Conservation (phyloP, 768 basidiomycete species). For the Coprinopsis strossmayeri region DNA sequence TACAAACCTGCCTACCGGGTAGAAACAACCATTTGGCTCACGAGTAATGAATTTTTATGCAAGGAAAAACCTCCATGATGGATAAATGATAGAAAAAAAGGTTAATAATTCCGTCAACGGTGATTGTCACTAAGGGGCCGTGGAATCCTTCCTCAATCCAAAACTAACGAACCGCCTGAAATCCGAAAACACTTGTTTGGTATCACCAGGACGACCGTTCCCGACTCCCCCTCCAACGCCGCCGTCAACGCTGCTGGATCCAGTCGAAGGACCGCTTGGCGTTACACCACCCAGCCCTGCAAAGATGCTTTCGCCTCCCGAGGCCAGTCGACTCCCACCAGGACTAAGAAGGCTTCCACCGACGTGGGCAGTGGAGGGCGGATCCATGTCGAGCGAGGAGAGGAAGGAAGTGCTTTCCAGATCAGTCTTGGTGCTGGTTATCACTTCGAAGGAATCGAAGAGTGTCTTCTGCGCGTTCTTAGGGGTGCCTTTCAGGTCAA, state of each 20-base stretch:
- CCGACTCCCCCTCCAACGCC: background rate
- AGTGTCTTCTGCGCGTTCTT: slow-evolving; percentile 83
- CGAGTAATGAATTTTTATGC: no score
- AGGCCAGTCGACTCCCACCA: slow-evolving; percentile 47
- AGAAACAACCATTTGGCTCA: no score
- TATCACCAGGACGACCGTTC: slow-evolving; percentile 29
- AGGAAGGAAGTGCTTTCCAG: slow-evolving; percentile 90
- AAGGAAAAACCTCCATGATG: no score
- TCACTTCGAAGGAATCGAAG: slow-evolving; percentile 85
- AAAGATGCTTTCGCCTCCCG: slow-evolving; percentile 48
- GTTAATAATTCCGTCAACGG: background rate
- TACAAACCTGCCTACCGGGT: no score
- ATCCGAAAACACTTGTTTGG: slow-evolving; percentile 83
- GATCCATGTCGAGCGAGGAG: slow-evolving; percentile 94
- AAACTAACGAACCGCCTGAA: slow-evolving; percentile 86
- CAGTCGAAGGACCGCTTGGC: slow-evolving; percentile 55
- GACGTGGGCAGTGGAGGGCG: slow-evolving; percentile 41
- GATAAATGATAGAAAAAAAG: background rate
- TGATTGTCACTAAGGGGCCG: slow-evolving; percentile 16
- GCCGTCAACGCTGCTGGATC: slow-evolving; percentile 40
- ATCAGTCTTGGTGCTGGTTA: slow-evolving; percentile 88
- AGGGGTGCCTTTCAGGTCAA: slow-evolving; percentile 91
- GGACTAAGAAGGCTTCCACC: slow-evolving; percentile 59
- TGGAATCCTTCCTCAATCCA: slow-evolving; percentile 69
- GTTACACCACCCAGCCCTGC: slow-evolving; percentile 50